Conservation (phyloP, 1,284 basidiomycete species). For the Trametes hirsuta region DNA sequence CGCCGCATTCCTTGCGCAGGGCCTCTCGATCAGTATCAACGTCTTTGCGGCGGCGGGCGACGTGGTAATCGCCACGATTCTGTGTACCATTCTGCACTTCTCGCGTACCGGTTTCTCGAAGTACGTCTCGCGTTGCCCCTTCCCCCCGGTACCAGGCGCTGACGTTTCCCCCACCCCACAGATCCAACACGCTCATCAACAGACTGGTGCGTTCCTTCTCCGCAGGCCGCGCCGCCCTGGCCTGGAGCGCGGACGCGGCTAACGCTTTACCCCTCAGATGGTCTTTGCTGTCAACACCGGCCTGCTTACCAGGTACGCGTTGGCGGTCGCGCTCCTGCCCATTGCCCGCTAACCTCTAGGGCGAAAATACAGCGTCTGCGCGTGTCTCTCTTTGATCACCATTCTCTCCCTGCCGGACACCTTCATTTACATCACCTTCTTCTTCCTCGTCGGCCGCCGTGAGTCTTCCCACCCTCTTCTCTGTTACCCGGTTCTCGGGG, state of each 20-base stretch:
- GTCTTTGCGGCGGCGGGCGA: constrained; percentile 53
- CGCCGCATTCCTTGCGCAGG: constrained; percentile 32
- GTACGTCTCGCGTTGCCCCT: constrained; percentile 30
- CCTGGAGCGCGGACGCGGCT: background rate
- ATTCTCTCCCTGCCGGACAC: constrained; percentile 51
- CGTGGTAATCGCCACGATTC: constrained; percentile 51
- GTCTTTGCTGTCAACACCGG: constrained; percentile 60
- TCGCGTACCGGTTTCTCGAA: constrained; percentile 58
- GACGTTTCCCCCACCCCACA: constrained; percentile 27
- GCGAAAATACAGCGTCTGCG: constrained; percentile 45
- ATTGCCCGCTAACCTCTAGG: background rate
- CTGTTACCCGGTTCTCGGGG: background rate
- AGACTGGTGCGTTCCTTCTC: constrained; percentile 44
- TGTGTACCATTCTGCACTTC: constrained; percentile 52
- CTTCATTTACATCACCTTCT: constrained; percentile 60
- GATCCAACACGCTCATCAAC: constrained; percentile 60
- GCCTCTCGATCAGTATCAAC: constrained; percentile 59
- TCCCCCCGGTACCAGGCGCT: background rate
- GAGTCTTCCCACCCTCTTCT: constrained; percentile 7
- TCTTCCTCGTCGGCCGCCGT: constrained; percentile 59
- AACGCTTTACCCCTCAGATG: constrained; percentile 39
- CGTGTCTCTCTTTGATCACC: constrained; percentile 54
- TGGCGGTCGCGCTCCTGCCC: background rate
- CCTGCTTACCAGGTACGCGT: constrained; percentile 44
- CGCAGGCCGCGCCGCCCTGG: background rate